Base-by-base conservation (phyloP, 306 rosid species). In the Pyrus pyrifolia region DNA sequence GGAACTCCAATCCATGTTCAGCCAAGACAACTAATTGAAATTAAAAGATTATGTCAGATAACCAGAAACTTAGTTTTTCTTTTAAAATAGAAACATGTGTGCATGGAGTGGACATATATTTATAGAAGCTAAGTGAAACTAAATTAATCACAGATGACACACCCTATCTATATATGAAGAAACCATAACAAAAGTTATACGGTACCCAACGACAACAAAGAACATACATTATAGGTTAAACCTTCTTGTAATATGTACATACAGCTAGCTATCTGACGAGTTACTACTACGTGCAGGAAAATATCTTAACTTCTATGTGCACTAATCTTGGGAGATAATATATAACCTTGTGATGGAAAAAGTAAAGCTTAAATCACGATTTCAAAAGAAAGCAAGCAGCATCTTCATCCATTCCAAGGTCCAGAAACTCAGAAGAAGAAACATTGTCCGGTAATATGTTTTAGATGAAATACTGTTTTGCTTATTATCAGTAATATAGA, bases 1-100 rank as follows among this genome's bases (percentile, higher is more conserved):
- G 79, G 87, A 87, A 83, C 68, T 73, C 97, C 97, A 94, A 67
- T 92, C 92, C 86, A 38, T 68, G 65, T 88, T 87, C 85, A 94
- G 76, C 87, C 86, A 81, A 49, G 96, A 90, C 81, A 92, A 81
- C 98, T 94, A 84, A 67, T 69, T 75, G 73, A 65, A 68, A 70
- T 46, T 45, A 59, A 80, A 77, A 74, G 25, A 21, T n/a, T 8
- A 64, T 42, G 73, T 81, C 78, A 76, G 74, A 18, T 49, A 70
- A 11, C 21, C 59, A 63, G 71, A 49, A 42, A 59, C n/a, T 69
- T 19, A 49, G 60, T 46, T 4, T 70, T 8, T 27, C 67, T 70
- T 49, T 70, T 27, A 46, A 10, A 13, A n/a, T 68, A 9, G 61
- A 71, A 31, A 71, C 14, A 61, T 72, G 23, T 40, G 57, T 35